phyloP scores from a whole-genome alignment of 768 basidiomycete species.

The Chalciporus piperatus region DNA sequence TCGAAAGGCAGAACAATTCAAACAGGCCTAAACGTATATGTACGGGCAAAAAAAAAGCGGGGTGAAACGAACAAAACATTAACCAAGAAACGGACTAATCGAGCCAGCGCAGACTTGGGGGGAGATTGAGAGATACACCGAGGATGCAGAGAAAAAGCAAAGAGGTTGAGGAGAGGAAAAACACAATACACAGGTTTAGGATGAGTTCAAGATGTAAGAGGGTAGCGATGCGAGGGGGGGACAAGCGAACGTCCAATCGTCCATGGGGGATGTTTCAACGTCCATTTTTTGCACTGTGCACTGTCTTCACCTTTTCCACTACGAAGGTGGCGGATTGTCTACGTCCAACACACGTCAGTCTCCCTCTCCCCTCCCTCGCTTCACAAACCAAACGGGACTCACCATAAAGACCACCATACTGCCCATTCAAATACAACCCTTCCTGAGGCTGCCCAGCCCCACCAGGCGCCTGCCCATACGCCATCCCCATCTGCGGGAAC shows the following conservation, averaged over 20 bases:
- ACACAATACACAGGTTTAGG: not conserved
- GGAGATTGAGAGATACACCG: not conserved
- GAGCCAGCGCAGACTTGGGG: too few relatives aligned
- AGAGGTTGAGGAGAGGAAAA: too few relatives aligned
- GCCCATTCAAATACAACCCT: slow-evolving; percentile 22
- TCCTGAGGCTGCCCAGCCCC: slow-evolving; percentile 16
- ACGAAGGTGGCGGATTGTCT: slow-evolving; percentile 6
- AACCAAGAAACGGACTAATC: too few relatives aligned
- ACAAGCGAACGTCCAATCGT: not conserved
- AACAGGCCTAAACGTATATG: too few relatives aligned
- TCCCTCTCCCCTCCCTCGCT: not conserved
- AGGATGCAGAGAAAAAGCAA: not conserved
- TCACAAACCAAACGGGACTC: slow-evolving; percentile 1
- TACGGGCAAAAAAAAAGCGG: not conserved
- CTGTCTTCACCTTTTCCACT: not conserved
- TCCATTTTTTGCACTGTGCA: not conserved
- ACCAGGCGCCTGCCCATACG: slow-evolving; percentile 30
- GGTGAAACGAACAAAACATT: too few relatives aligned
- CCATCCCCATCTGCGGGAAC: slow-evolving; percentile 46
- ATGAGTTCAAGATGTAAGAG: not conserved
- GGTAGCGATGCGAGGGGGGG: not conserved
- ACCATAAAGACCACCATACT: slow-evolving; percentile 30
- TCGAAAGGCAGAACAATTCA: not conserved
- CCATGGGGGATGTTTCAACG: not conserved
- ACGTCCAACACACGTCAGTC: not conserved